A percentile compares a stretch with the other conserved stretches of the same genome.
These are phyloP conservation scores for Pleurotus platypus DNA, from an alignment of 768 basidiomycete genomes.

Conservation along the genomic window DNA sequence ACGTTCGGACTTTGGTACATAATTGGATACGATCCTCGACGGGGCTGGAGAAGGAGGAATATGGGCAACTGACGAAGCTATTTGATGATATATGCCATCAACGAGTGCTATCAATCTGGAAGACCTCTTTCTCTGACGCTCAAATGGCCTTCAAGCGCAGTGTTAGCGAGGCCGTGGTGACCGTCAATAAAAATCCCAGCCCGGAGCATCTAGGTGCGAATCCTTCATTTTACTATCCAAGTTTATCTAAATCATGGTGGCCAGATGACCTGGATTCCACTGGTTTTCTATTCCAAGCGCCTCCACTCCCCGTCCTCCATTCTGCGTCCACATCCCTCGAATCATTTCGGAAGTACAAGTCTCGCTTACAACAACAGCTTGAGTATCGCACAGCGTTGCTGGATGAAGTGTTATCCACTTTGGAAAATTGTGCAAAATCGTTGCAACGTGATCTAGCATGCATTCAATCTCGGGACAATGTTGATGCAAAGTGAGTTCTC, in stretches of 20 bases:
- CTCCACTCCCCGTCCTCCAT: constrained; percentile 43
- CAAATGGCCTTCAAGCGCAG: constrained; percentile 41
- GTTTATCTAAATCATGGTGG: background rate
- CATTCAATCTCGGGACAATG: constrained; percentile 37
- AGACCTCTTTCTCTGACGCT: constrained; percentile 36
- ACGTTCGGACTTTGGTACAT: constrained; percentile 48
- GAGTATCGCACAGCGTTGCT: constrained; percentile 60
- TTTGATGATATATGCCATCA: constrained; percentile 54
- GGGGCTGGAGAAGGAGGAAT: constrained; percentile 48
- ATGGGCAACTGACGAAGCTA: constrained; percentile 31
- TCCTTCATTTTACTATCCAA: background rate
- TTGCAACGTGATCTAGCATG: constrained; percentile 58
- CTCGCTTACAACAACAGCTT: constrained; percentile 60
- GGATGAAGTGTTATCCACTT: constrained; percentile 48
- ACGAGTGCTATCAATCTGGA: constrained; percentile 61
- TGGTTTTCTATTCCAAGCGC: constrained; percentile 53
- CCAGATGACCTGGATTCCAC: constrained; percentile 47
- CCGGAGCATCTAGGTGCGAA: constrained; percentile 23
- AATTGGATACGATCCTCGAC: constrained; percentile 40
- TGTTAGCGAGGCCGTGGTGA: constrained; percentile 35
- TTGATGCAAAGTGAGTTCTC: constrained; percentile 38
- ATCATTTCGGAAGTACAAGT: constrained; percentile 60
- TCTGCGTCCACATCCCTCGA: constrained; percentile 25
- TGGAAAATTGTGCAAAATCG: constrained; percentile 57
- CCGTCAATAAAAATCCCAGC: constrained; percentile 23